phyloP scores from a whole-genome alignment of 2,329 filamentous ascomycete species.

The Colletotrichum zoysiae region DNA sequence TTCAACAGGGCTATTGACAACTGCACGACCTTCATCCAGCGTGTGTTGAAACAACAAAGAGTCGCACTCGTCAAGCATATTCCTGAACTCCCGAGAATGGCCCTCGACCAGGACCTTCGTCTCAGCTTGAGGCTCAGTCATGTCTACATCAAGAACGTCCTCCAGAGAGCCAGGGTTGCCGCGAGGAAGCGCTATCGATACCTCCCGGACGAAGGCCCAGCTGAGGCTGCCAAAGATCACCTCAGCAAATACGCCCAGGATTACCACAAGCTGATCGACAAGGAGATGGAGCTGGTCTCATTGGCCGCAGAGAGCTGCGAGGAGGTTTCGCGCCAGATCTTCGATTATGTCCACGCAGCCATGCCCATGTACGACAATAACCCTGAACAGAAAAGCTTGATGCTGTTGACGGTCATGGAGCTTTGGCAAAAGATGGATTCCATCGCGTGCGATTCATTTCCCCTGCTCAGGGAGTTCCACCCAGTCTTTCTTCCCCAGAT shows the following conservation, averaged over 20 bases:
- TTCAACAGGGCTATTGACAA: constrained; percentile 49
- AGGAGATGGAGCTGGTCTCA: constrained; percentile 37
- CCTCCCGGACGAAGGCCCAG: constrained; percentile 4
- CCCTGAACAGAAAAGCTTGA: constrained; percentile 62
- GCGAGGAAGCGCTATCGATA: not conserved
- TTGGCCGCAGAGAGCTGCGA: constrained; percentile 34
- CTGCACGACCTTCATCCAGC: constrained; percentile 49
- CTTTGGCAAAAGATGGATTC: constrained; percentile 70
- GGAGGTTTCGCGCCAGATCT: constrained; percentile 50
- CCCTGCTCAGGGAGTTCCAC: constrained; percentile 63
- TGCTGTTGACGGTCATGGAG: constrained; percentile 67
- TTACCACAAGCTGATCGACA: constrained; percentile 41
- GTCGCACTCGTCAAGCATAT: constrained; percentile 53
- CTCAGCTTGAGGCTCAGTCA: constrained; percentile 59
- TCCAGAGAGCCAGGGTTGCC: constrained; percentile 2
- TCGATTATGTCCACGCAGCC: constrained; percentile 51
- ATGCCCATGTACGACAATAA: constrained; percentile 56
- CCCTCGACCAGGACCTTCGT: constrained; percentile 47
- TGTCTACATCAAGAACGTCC: constrained; percentile 46
- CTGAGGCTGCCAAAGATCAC: constrained; percentile 36
- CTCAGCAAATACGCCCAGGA: constrained; percentile 42
- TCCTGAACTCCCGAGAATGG: constrained; percentile 54
- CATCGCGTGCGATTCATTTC: constrained; percentile 55
- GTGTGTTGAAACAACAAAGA: constrained; percentile 58
- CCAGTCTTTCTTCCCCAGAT: constrained; percentile 63